A percentile compares a stretch with the other conserved stretches of the same genome.
These are phyloP conservation scores for Meripilus lineatus DNA, from an alignment of 1,284 basidiomycete species.

Conservation along the genomic window DNA sequence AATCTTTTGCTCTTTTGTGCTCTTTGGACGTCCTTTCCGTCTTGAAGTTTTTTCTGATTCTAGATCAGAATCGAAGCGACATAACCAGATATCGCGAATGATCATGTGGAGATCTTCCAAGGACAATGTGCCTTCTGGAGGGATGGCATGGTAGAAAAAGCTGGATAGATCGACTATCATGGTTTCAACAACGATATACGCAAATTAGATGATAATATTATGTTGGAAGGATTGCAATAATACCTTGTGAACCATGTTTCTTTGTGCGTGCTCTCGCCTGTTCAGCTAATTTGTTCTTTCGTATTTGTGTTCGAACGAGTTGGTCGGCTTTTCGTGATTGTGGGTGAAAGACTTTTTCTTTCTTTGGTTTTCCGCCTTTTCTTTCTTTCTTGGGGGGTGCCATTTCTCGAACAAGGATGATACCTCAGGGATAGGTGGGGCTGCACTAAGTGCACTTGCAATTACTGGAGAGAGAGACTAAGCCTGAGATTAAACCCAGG, in stretches of 20 bases:
- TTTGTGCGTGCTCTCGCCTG: slow-evolving; percentile 50
- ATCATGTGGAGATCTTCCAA: slow-evolving; percentile 68
- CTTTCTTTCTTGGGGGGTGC: slow-evolving; percentile 24
- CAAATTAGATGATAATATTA: slow-evolving; percentile 2
- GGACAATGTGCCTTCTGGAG: slow-evolving; percentile 56
- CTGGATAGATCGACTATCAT: slow-evolving; percentile 73
- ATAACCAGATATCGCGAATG: slow-evolving; percentile 68
- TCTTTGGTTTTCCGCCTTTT: slow-evolving; percentile 36
- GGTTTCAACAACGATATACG: slow-evolving; percentile 15
- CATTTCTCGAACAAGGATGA: too few relatives aligned
- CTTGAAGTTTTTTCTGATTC: slow-evolving; percentile 58
- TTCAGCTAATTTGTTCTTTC: slow-evolving; percentile 66
- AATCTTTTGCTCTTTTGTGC: slow-evolving; percentile 61
- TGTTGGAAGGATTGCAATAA: slow-evolving; percentile 8
- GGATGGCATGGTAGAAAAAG: slow-evolving; percentile 78
- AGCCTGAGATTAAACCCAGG: too few relatives aligned
- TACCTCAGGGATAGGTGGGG: too few relatives aligned
- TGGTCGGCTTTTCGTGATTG: slow-evolving; percentile 81
- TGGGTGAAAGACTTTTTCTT: slow-evolving; percentile 77
- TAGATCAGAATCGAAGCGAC: slow-evolving; percentile 67
- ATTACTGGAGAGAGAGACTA: too few relatives aligned
- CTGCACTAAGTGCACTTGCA: too few relatives aligned
- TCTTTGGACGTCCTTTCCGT: slow-evolving; percentile 77
- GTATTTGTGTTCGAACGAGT: slow-evolving; percentile 64
- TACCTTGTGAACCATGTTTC: slow-evolving; percentile 54